Base-by-base conservation (phyloP, 108 stramenopile species). In the Cyclotella cryptica region DNA sequence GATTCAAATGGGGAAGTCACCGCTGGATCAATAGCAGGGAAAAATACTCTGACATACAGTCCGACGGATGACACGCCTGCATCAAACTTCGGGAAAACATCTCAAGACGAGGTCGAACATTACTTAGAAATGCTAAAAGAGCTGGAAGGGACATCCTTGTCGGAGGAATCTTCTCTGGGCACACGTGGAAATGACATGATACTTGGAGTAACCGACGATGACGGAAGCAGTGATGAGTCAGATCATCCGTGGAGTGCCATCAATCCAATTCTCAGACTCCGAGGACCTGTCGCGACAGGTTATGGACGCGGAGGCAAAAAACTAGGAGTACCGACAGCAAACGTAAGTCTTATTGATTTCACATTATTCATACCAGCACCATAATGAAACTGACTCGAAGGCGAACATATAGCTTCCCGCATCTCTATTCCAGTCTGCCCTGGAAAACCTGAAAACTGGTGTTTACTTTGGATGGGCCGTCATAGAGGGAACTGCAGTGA, bases 231-330 rank as follows among this genome's bases (percentile, higher is more conserved):
- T 57, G 19, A 49, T 7, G 2, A 17, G n/a, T 3, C n/a, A 26
- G 5, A 57, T 45, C 41, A 64, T 11, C 75, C 75, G 42, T 83
- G 81, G 81, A 69, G 21, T 28, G 66, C 81, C 1, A 83, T 83
- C 42, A 83, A 72, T 84, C 86, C 80, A 46, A 85, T 87, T 14
- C 55, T 89, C 10, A 55, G 72, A 66, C 74, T 87, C 13, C 86
- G 91, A 19, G 96, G 96, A 3, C 54, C 72, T 3, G 95, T 97
- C 22, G 88, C 85, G 53, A 68, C 72, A 26, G 96, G 96, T 13
- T 97, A 93, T 66, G 93, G 93, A 43, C 84, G 96, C 13, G 96
- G 96, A 19, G 91, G 93, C 19, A 96, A 96, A 53, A 89, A 95
- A 61, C 69, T 97, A 26, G 95, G 96, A 19, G 85, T 97, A 24